Base-by-base conservation (phyloP, 2,329 filamentous ascomycete species). In the Fusarium miscanthi region DNA sequence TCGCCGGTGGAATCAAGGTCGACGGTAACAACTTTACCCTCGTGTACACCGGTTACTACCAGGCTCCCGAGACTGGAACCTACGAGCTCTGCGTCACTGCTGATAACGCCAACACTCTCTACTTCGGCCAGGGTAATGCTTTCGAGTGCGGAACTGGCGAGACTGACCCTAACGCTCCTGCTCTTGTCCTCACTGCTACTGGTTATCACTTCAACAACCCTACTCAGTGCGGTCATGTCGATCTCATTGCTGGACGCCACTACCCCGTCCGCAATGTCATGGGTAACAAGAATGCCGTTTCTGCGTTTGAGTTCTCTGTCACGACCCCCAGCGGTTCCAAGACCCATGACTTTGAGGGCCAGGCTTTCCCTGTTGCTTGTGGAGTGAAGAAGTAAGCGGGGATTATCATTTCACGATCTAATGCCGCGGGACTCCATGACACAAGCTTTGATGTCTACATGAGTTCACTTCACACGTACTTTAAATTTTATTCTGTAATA, bases 21-120 rank as follows among this genome's bases (percentile, higher is more conserved):
- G 71, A 76, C 45, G 74, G 43, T 57, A 76, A 76, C 64, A 76
- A 70, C 70, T 76, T 75, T 56, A 76, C 74, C 2, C 59, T 76
- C 17, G 74, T 76, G 2, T 76, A 76, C 48, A 30, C 66, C 1
- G 74, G 74, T 3, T 76, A 73, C 51, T 72, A 69, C 48, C 58
- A 43, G 2, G 69, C 71, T 17, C 61, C 66, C 13, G 51, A 53
- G 27, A 74, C 71, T 5, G 69, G 72, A 35, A 40, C 43, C n/a
- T 63, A 76, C 43, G 60, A 69, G 11, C 59, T 78, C 25, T 77
- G 74, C 61, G 63, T 62, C 14, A 73, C 69, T 38, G 64, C 75
- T 3, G 75, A 77, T 19, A 75, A 75, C 41, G 70, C 74, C 37
- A 70, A 76, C 43, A 73, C 73, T 38, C 56, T 77, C 0, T 77